Base-by-base conservation (phyloP, 2,329 filamentous ascomycete species). In the Aurifilum marmelostoma region DNA sequence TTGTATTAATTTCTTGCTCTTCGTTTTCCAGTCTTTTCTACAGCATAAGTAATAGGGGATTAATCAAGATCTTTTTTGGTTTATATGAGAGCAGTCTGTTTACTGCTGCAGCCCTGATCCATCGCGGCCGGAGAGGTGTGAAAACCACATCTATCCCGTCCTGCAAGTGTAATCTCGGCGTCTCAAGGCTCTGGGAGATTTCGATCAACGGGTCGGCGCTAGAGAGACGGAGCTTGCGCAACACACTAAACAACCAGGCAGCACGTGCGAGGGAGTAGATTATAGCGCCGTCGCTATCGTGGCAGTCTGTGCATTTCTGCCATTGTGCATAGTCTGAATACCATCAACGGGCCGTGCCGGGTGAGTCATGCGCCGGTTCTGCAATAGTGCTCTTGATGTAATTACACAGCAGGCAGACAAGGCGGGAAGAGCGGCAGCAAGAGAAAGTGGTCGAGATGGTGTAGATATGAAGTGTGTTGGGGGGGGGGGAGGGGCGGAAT, bases 311-410 rank as follows among this genome's bases (percentile, higher is more conserved):
- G n/a, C 52, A 29, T 14, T 29, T 29, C 5, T 56, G 24, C 11
- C 24, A 8, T 34, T 8, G 34, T 27, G 12, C 1, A 6, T 27
- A 29, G 52, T 54, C 52, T 56, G 52, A 29, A 56, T 56, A 14
- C 24, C 24, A 56, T 56, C 52, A 56, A 56, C 52, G 52, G 52
- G 52, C 52, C 52, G 52, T 29, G 52, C 52, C 52, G 52, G 52
- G 12, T 0, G 3, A 14, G 50, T 6, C 50, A 6, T 1, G 50
- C 50, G 24, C 11, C 50, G 24, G 47, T 52, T 37, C 34, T 37
- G 34, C 9, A 37, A 4, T 37, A 37, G 4, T 5, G 34, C 34
- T 39, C 34, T 34, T 8, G 34, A 34, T 34, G 8, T 34, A 34
- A 4, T 34, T 34, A 8, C 8, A 34, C 8, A 34, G 34, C 8